Percentiles rank a stretch among this genome's conserved stretches.
Evolutionary conservation across 2,329 filamentous ascomycete genomes (phyloP).

Genomic region (Trichoderma afroharzianum): DNA sequence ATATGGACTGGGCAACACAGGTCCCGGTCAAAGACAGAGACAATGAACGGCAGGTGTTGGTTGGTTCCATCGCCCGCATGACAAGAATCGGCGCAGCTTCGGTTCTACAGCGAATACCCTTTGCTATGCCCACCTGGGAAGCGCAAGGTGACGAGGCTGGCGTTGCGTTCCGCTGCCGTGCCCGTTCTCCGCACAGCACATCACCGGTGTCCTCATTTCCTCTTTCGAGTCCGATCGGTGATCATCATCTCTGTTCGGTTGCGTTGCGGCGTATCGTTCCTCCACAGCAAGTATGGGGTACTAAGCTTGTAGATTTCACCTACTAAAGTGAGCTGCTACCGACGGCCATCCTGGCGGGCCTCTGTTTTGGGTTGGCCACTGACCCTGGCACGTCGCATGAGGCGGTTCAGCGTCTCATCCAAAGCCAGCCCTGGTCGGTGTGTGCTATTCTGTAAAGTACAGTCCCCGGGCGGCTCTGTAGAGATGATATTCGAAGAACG

Average conservation of each 20-base stretch:
- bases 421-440: neutral
- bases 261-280: constrained; percentile 7
- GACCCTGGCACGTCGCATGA: constrained; percentile 7
- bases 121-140: constrained; percentile 1
- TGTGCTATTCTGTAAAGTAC: neutral
- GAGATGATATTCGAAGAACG: neutral
- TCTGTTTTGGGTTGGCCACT: neutral
- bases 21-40: neutral
- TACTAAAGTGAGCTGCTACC: neutral
- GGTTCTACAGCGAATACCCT: constrained; percentile 6
- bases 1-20: neutral
- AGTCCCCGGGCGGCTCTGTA: neutral
- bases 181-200: constrained; percentile 11
- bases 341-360: neutral
- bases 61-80: constrained; percentile 12
- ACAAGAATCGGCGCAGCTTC: constrained; percentile 9
- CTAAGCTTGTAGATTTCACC: constrained; percentile 11
- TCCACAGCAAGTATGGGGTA: constrained; percentile 10
- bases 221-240: constrained; percentile 15
- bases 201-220: constrained; percentile 12
- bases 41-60: neutral
- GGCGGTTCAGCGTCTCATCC: constrained; percentile 11
- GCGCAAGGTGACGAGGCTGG: constrained; percentile 5
- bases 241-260: constrained; percentile 17
- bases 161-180: neutral